Base-by-base conservation (phyloP, 2,329 filamentous ascomycete species). In the Fusarium sp. region DNA sequence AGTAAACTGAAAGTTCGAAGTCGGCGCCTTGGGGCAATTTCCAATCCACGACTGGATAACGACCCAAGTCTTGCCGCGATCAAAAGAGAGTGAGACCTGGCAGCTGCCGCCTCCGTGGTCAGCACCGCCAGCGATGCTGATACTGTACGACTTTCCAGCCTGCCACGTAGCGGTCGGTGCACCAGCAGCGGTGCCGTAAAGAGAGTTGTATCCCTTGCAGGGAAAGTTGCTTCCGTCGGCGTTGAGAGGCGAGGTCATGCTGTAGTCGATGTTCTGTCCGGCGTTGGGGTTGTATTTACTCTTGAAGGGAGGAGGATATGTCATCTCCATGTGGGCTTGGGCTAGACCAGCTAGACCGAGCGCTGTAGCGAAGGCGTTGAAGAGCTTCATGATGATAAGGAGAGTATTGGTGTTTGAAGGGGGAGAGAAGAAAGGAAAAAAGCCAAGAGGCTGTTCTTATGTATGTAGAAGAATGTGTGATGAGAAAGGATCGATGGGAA, bases 51-150 rank as follows among this genome's bases (percentile, higher is more conserved):
- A 88, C 73, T 88, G 81, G 63, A 89, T 84, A 83, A 93, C 93
- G 60, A 86, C 90, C 84, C 93, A 95, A 14, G 88, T 89, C 46
- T 84, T 82, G 42, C 91, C 92, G 64, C 88, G 84, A 82, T 95
- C 92, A 80, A 92, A 93, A 35, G 91, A 93, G 25, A 95, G 84
- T 4, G 91, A 89, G 45, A 93, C 84, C 82, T 95, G 93, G 81
- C 93, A 95, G 7, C 90, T 93, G 39, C 93, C 93, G 35, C 93
- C 92, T 38, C 85, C 83, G 82, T 94, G 92, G 31, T 80, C 80
- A 35, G 89, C 89, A 56, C 86, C 87, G 35, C 92, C 93, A 65
- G 82, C 82, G 55, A 94, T 82, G 62, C 86, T 88, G 80, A 94
- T 85, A 69, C 87, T 87, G 81, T 93, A 90, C 16, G 84, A 80